Percentiles rank a stretch among this genome's conserved stretches.
phyloP scores from a whole-genome alignment of 2,329 filamentous ascomycete genomes.

The Aspergillus calidoustus region DNA sequence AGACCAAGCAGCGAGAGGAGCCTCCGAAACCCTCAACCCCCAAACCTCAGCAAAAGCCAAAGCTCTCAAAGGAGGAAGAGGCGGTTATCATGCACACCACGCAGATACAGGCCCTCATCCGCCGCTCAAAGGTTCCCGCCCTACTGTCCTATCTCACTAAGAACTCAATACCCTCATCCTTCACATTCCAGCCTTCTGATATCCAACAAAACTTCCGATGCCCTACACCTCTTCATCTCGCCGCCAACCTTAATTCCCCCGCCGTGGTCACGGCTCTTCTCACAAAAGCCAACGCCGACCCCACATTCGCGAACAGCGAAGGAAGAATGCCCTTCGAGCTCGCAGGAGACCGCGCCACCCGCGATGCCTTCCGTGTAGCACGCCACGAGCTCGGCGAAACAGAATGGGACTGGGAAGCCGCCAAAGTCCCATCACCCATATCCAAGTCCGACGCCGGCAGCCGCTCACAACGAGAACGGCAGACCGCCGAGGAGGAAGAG shows the following conservation, averaged over 20 bases:
- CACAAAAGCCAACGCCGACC: conserved; percentile 74
- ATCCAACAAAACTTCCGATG: conserved; percentile 75
- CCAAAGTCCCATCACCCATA: conserved; percentile 73
- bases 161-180: conserved; percentile 73
- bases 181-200: conserved; percentile 73
- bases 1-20: conserved; percentile 52
- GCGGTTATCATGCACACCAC: conserved; percentile 79
- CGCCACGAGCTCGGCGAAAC: conserved; percentile 78
- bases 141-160: conserved; percentile 81
- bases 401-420: conserved; percentile 77
- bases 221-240: conserved; percentile 82
- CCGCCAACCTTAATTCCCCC: conserved; percentile 78
- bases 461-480: conserved; percentile 71
- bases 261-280: conserved; percentile 79
- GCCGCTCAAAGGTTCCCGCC: conserved; percentile 86
- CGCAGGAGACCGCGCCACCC: conserved; percentile 79
- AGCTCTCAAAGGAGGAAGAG: conserved; percentile 82
- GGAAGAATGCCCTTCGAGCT: conserved; percentile 88
- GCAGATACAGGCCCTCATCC: conserved; percentile 85
- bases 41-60: conserved; percentile 54
- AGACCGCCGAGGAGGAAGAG: conserved; percentile 70
- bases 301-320: conserved; percentile 70
- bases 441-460: conserved; percentile 72
- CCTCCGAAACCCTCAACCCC: conserved; percentile 37
- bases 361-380: conserved; percentile 89